Evolutionary conservation across 331 rosid species (phyloP).

Genomic region (Quercus phellos): DNA sequence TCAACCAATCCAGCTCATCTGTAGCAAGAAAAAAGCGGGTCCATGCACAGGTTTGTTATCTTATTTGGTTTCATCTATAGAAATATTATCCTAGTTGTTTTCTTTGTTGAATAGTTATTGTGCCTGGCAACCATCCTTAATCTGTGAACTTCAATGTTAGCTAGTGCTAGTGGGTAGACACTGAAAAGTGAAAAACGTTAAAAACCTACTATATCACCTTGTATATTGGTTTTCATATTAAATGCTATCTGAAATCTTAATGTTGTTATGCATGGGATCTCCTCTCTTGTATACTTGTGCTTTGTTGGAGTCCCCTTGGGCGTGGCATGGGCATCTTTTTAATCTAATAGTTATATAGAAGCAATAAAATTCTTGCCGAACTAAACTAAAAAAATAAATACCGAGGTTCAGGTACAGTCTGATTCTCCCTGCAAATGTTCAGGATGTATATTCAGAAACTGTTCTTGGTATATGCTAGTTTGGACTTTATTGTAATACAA

Average conservation of each 20-base stretch:
- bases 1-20: conserved; percentile 65
- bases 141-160: conserved; percentile 2
- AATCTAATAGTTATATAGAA: background rate
- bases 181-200: background rate
- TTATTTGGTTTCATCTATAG: conserved; percentile 7
- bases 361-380: background rate
- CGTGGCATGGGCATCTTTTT: background rate
- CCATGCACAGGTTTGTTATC: conserved; percentile 66
- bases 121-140: background rate
- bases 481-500: background rate
- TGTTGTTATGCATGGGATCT: background rate
- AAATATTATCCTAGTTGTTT: background rate
- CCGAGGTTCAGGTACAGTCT: conserved; percentile 1
- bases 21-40: conserved; percentile 77
- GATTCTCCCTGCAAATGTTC: conserved; percentile 13
- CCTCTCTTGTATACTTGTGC: background rate
- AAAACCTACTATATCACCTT: background rate
- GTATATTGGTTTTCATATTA: background rate
- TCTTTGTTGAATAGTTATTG: background rate
- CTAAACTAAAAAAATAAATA: background rate
- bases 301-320: background rate
- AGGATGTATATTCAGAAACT: background rate
- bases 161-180: background rate
- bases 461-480: background rate
- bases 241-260: background rate